These are phyloP conservation scores for Plasmodium relictum DNA, from an alignment of 169 alveolate genomes.

Conservation along the genomic window DNA sequence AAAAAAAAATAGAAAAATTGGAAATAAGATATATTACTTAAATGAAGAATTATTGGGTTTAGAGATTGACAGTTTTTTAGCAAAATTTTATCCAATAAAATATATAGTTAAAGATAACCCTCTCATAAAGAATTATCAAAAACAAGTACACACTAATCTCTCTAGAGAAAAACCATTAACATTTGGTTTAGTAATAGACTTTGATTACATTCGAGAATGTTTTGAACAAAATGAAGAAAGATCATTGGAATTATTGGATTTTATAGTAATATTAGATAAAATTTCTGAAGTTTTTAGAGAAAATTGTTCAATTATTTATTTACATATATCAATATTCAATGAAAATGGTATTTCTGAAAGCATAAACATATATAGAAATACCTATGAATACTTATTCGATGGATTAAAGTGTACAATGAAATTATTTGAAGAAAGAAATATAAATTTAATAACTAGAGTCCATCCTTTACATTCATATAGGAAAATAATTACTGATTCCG, in stretches of 20 bases:
- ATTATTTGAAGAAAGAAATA: slow-evolving; percentile 26
- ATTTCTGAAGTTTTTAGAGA: slow-evolving; percentile 32
- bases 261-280: slow-evolving; percentile 23
- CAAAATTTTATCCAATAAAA: slow-evolving; percentile 18
- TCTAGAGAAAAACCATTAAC: slow-evolving; percentile 4
- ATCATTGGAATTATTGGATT: slow-evolving; percentile 8
- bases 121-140: slow-evolving; percentile 10
- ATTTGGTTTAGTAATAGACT: slow-evolving; percentile 23
- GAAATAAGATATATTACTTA: slow-evolving; percentile 13
- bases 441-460: slow-evolving; percentile 12
- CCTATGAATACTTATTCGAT: slow-evolving; percentile 3
- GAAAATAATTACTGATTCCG: neutral
- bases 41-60: slow-evolving; percentile 11
- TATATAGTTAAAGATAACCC: neutral
- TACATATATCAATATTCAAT: slow-evolving; percentile 1
- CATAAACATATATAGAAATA: neutral
- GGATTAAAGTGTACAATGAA: slow-evolving; percentile 5
- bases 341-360: slow-evolving; percentile 7
- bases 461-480: slow-evolving; percentile 2
- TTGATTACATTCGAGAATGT: slow-evolving; percentile 20
- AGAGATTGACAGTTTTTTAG: neutral
- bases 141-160: neutral
- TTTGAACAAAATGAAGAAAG: slow-evolving; percentile 6
- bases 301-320: slow-evolving; percentile 24
- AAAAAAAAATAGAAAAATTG: neutral